Evolutionary conservation across 768 basidiomycete species (phyloP), one percentile per base, ranked within the genome.

Genomic region (Xerocomus potaroensis): DNA sequence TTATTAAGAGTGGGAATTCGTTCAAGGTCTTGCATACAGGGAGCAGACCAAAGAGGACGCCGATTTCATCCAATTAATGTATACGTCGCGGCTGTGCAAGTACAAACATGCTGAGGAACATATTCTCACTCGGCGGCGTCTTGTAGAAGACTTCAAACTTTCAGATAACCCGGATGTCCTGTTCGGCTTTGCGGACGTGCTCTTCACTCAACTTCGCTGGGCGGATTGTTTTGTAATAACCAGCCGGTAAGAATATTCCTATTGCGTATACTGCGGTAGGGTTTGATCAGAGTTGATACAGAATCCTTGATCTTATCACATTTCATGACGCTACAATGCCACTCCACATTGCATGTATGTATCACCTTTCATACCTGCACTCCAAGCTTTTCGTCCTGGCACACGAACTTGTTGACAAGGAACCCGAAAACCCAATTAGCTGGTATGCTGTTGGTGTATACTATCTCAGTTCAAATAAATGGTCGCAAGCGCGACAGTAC

Each of bases 381-480:
- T 93, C 94, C 3, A 86, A 87, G 56, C 79, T 99, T 6, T 99
- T 97, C 70, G 86, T 99, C 52, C 77, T 98, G 31, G 96, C 96
- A 0, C 96, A 98, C 59, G 91, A 96, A 61, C 79, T 99, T 63
- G 93, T 97, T 15, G 91, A 97, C 45, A 81, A 81, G 38, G 94
- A 97, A 61, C 94, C 96, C 0, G 90, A 93, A 60, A 86, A 89
- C 34, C 84, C 92, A 1, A 79, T 91, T 43, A 94, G 91, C 56
- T 99, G 96, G 96, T 99, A 98, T 67, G 91, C 96, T 4, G 96
- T 98, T 19, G 96, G 94, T 0, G 82, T 97, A 18, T 99, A 94
- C 89, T 98, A 99, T 68, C 78, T 95, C 46, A 79, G 84, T 26
- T 81, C 82, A 23, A 78, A 79, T 41, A 90, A 94, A 59, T 99